A percentile compares a stretch with the other conserved stretches of the same genome.
These are phyloP conservation scores for Dichotomopilus funicola DNA, from an alignment of 2,329 filamentous ascomycete species.

Conservation along the genomic window DNA sequence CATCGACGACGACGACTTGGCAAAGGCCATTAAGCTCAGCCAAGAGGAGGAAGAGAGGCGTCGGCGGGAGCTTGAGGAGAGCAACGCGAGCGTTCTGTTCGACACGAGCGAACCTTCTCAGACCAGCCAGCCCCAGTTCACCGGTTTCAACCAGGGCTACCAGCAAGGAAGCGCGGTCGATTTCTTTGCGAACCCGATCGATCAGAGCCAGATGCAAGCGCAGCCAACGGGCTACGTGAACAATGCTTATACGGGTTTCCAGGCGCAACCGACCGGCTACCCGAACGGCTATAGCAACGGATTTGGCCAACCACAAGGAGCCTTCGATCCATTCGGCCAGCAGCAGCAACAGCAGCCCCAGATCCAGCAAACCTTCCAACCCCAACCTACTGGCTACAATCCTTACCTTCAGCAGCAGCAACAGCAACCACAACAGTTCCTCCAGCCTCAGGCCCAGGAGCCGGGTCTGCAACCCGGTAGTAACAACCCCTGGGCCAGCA, in stretches of 20 bases:
- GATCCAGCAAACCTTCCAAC: constrained; percentile 32
- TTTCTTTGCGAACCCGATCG: constrained; percentile 93
- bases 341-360: constrained; percentile 40
- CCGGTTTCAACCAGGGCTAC: constrained; percentile 93
- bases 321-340: constrained; percentile 60
- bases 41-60: constrained; percentile 90
- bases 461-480: constrained; percentile 66
- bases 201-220: constrained; percentile 67
- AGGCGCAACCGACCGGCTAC: constrained; percentile 36
- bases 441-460: constrained; percentile 42
- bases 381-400: constrained; percentile 40
- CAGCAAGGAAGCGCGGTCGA: constrained; percentile 95
- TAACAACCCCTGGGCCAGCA: constrained; percentile 88
- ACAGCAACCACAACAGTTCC: constrained; percentile 34
- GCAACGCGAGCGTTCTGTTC: constrained; percentile 80
- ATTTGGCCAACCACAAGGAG: constrained; percentile 59
- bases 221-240: constrained; percentile 71
- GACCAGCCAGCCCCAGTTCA: constrained; percentile 65
- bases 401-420: constrained; percentile 36
- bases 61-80: constrained; percentile 77
- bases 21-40: constrained; percentile 91
- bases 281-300: constrained; percentile 49
- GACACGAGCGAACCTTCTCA: constrained; percentile 62
- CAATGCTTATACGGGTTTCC: constrained; percentile 50
- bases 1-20: constrained; percentile 78